A percentile compares a stretch with the other conserved stretches of the same genome.
Conservation (phyloP, 2,329 filamentous ascomycete species). For the Fusarium gaditjirri region DNA sequence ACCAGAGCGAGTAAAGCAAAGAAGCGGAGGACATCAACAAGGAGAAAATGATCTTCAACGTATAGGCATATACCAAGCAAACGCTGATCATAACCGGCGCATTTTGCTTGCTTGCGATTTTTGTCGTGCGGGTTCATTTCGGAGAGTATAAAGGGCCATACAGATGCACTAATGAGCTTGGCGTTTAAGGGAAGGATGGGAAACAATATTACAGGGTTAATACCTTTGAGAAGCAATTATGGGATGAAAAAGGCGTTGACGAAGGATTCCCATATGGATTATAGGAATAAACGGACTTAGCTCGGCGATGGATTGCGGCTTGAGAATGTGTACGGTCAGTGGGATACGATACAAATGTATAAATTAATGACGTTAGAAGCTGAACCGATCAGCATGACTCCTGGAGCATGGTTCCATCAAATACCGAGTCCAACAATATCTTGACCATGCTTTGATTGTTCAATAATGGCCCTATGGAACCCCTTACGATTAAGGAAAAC, state of each 20-base stretch:
- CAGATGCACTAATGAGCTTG: conserved; percentile 40
- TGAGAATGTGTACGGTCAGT: conserved; percentile 7
- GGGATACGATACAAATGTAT: conserved; percentile 41
- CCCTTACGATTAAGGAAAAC: neutral
- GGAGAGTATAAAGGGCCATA: conserved; percentile 33
- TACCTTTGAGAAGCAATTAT: conserved; percentile 22
- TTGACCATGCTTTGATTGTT: neutral
- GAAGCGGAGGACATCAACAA: conserved; percentile 51
- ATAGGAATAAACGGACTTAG: conserved; percentile 11
- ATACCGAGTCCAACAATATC: neutral
- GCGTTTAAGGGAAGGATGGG: conserved; percentile 40
- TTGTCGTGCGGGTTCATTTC: conserved; percentile 17
- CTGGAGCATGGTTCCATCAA: neutral
- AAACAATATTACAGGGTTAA: conserved; percentile 23
- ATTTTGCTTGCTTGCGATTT: conserved; percentile 18
- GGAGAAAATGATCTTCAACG: conserved; percentile 45
- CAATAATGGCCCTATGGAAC: neutral
- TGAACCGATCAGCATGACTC: neutral
- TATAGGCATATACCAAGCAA: neutral
- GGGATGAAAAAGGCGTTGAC: conserved; percentile 38
- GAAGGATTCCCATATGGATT: conserved; percentile 7
- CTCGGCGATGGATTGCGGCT: conserved; percentile 22
- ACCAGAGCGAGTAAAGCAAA: conserved; percentile 46
- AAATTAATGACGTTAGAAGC: conserved; percentile 23
- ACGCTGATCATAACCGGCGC: conserved; percentile 22